These are phyloP conservation scores for Byssothecium circinans DNA, from an alignment of 2,329 filamentous ascomycete species.

Conservation along the genomic window DNA sequence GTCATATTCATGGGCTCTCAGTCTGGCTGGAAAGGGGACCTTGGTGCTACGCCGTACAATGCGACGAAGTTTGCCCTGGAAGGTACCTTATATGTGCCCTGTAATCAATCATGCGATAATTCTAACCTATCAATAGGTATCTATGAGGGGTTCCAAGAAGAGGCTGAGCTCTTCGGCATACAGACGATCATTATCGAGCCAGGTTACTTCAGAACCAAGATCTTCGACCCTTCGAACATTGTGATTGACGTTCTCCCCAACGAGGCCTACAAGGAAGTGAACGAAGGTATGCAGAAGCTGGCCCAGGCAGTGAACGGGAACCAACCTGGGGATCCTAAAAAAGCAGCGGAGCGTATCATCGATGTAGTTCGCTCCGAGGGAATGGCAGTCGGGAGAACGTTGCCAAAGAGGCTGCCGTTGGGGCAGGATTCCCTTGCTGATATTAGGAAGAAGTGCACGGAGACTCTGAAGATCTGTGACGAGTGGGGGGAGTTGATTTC, in stretches of 20 bases:
- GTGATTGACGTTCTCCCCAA: conserved; percentile 15
- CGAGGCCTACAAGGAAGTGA: conserved; percentile 16
- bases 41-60: conserved; percentile 18
- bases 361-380: conserved; percentile 15
- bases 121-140: neutral
- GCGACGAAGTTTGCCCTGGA: conserved; percentile 15
- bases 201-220: conserved; percentile 40
- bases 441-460: conserved; percentile 11
- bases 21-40: conserved; percentile 9
- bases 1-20: conserved; percentile 43
- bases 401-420: conserved; percentile 31
- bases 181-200: conserved; percentile 41
- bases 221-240: conserved; percentile 28
- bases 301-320: conserved; percentile 6
- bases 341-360: conserved; percentile 17
- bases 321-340: conserved; percentile 21
- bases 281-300: conserved; percentile 23
- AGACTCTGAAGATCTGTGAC: conserved; percentile 9
- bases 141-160: conserved; percentile 25
- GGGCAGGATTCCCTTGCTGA: conserved; percentile 24
- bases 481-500: conserved; percentile 16
- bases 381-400: conserved; percentile 20
- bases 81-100: conserved; percentile 1
- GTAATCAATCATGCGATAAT: neutral
- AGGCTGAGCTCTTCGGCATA: conserved; percentile 40